Evolutionary conservation across 305 asterid species (phyloP).

Genomic region (Fraxinus ornus): DNA sequence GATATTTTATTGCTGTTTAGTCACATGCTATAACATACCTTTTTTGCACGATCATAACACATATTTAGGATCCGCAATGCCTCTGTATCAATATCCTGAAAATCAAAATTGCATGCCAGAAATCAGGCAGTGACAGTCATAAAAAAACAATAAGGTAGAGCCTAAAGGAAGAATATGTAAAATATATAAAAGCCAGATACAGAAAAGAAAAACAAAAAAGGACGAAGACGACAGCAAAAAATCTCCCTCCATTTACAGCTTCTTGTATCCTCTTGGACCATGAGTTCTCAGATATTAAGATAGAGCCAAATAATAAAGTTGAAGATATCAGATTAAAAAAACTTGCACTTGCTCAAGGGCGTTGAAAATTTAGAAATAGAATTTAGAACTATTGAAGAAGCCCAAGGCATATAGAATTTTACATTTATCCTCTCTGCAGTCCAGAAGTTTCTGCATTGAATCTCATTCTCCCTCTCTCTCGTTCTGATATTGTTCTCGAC

Average conservation of each 20-base stretch:
- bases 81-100: conserved; percentile 81
- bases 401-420: conserved; percentile 22
- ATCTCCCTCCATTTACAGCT: not conserved
- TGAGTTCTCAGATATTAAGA: not conserved
- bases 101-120: conserved; percentile 14
- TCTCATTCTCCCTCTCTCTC: too few relatives aligned
- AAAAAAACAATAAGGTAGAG: not conserved
- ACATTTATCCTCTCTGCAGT: conserved; percentile 62
- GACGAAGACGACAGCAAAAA: not conserved
- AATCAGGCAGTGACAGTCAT: not conserved
- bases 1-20: not conserved
- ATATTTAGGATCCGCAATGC: conserved; percentile 56
- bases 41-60: conserved; percentile 81
- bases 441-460: too few relatives aligned
- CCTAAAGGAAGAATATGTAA: not conserved
- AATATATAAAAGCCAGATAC: not conserved
- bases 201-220: not conserved
- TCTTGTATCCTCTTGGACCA: not conserved
- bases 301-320: not conserved
- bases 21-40: conserved; percentile 39
- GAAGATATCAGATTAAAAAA: not conserved
- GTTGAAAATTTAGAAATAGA: not conserved
- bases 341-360: not conserved
- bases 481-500: too few relatives aligned
- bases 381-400: not conserved